Base-by-base conservation (phyloP, 23 red algal species). In the Gracilaria gracilis region DNA sequence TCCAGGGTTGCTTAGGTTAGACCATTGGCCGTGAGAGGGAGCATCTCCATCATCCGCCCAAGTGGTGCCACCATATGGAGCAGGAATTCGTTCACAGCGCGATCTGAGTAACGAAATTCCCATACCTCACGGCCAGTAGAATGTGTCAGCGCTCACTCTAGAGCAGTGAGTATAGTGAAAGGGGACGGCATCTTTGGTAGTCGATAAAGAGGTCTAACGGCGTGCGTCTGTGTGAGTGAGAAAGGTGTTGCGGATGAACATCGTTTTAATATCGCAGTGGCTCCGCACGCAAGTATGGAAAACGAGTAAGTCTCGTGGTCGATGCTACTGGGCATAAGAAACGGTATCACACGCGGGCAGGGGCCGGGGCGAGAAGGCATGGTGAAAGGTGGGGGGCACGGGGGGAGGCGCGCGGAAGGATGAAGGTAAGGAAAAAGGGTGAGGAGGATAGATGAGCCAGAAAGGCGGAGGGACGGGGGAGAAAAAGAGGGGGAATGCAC, bases 141-240 rank as follows among this genome's bases (percentile, higher is more conserved):
- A 33, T 90, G 75, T 39, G 87, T 90, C 61, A 81, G 79, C 3
- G 87, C 87, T 0, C 57, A 58, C 31, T 79, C 74, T 21, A 29
- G 87, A 24, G 87, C 54, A 46, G 87, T 90, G 47, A 70, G 73
- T 6, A 90, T 75, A 19, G 87, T 90, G 9, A 75, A 90, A 15
- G 87, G 75, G 23, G 87, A 90, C 58, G 87, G 87, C 87, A 90
- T 90, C 74, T 90, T 29, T 90, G 87, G 31, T 80, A 90, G 2
- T 57, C 47, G 28, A 80, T 65, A 25, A 81, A 42, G 5, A 75
- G 61, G 17, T 90, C 87, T 5, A 50, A 73, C 9, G 84, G 84
- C 15, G 67, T 74, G 21, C 69, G 84, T 75, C 39, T 44, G 25
- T 87, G 84, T n/a, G n/a, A n/a, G n/a, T n/a, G n/a, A n/a, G n/a